These are phyloP conservation scores for Prinsepia uniflora DNA, from an alignment of 306 rosid species.

Conservation along the genomic window DNA sequence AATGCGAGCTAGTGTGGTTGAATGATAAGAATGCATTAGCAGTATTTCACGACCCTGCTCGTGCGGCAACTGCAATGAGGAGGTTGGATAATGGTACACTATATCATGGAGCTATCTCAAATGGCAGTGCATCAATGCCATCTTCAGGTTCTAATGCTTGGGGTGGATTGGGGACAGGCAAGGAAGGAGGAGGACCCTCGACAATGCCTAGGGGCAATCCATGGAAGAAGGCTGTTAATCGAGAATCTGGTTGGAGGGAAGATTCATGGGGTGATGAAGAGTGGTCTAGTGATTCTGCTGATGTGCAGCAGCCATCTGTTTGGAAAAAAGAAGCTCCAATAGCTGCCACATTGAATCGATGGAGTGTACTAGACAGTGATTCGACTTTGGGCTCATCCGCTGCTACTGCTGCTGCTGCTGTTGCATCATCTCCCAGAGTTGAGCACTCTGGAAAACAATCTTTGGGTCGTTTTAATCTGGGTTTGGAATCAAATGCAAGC, in stretches of 20 bases:
- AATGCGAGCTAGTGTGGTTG: slow-evolving; percentile 93
- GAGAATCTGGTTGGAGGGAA: slow-evolving; percentile 60
- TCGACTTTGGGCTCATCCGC: slow-evolving; percentile 39
- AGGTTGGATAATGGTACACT: slow-evolving; percentile 81
- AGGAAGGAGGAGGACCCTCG: slow-evolving; percentile 43
- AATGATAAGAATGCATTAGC: slow-evolving; percentile 94
- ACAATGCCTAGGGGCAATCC: slow-evolving; percentile 47
- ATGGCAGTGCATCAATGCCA: slow-evolving; percentile 32
- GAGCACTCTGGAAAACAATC: slow-evolving; percentile 24
- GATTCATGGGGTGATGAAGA: slow-evolving; percentile 68
- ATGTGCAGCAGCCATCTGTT: slow-evolving; percentile 44
- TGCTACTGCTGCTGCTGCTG: background rate
- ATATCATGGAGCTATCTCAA: slow-evolving; percentile 73
- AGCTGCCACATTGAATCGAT: slow-evolving; percentile 57
- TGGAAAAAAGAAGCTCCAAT: slow-evolving; percentile 74
- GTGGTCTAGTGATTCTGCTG: slow-evolving; percentile 47
- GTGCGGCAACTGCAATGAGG: slow-evolving; percentile 97
- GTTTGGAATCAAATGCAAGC: slow-evolving; percentile 10
- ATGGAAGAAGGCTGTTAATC: slow-evolving; percentile 73
- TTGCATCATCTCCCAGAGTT: slow-evolving; percentile 14
- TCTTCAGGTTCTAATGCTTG: slow-evolving; percentile 56
- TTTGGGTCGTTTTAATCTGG: background rate
- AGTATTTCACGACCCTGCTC: slow-evolving; percentile 77
- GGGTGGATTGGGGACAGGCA: slow-evolving; percentile 50
- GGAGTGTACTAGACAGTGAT: slow-evolving; percentile 62